Base-by-base conservation (phyloP, 768 basidiomycete genomes). In the Naganishia kalamii region DNA sequence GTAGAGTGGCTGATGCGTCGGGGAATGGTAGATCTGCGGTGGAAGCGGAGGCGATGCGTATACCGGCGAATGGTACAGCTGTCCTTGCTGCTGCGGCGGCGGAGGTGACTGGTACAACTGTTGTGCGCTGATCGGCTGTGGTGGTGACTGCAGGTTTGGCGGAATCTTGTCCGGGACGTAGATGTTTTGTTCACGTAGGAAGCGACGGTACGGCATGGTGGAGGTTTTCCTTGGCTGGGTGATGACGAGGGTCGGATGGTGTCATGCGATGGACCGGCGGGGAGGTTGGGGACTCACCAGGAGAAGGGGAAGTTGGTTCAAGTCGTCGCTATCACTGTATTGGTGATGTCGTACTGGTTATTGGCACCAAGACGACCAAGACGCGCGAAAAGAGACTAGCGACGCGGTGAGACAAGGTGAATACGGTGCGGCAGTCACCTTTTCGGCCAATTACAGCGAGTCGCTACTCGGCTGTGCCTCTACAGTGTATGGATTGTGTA, bases 151-250 rank as follows among this genome's bases (percentile, higher is more conserved):
- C 17, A 52, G 19, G 35, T 52, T 40, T 35, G 54, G 54, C 21
- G 23, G 19, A 37, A 37, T 49, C 27, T 57, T 57, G 35, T 23
- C 37, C 1, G 54, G 54, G 3, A 57, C 54, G 54, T 57, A 57
- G 27, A 57, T 57, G 54, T 57, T 37, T 23, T 57, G 54, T 57
- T 57, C 54, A n/a, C 54, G 15, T 8, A 57, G 54, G 35, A 57
- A 57, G 3, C 54, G 33, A n/a, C 54, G 54, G 17, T 57, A 57
- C n/a, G 54, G 54, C 54, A 57, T 57, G 54, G 23, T 15, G 27
- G 4, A 23, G 23, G n/a, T n/a, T n/a, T n/a, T n/a, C n/a, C n/a
- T n/a, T n/a, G n/a, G n/a, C n/a, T n/a, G n/a, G n/a, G n/a, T n/a
- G n/a, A n/a, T n/a, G n/a, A n/a, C n/a, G n/a, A n/a, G n/a, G n/a